Conservation (phyloP, 495 filamentous ascomycete species). For the Xylaria castorea region DNA sequence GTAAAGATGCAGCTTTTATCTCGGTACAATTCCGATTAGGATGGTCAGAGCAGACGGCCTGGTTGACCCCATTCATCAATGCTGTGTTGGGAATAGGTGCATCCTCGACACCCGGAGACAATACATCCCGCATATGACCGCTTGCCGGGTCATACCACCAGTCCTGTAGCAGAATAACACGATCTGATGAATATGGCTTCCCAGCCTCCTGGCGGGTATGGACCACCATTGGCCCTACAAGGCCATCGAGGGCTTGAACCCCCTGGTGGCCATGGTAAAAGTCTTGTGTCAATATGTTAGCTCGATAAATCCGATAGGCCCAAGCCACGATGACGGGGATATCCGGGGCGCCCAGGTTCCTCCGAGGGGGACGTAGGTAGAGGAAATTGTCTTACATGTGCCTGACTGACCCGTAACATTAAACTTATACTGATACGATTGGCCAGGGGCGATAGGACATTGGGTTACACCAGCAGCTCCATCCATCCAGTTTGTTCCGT, state of each 20-base stretch:
- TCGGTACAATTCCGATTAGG: conserved; percentile 54
- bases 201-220: conserved; percentile 55
- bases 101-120: conserved; percentile 59
- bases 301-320: conserved; percentile 27
- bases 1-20: conserved; percentile 50
- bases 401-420: conserved; percentile 52
- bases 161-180: conserved; percentile 63
- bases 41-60: conserved; percentile 55
- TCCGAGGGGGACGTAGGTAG: neutral
- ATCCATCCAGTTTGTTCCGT: conserved; percentile 67
- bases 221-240: conserved; percentile 64
- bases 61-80: conserved; percentile 69
- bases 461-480: conserved; percentile 68
- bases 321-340: neutral
- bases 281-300: conserved; percentile 38
- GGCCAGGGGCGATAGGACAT: conserved; percentile 68
- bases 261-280: conserved; percentile 53
- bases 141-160: conserved; percentile 63
- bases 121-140: conserved; percentile 55
- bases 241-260: conserved; percentile 55
- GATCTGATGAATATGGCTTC: conserved; percentile 56
- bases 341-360: neutral
- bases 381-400: conserved; percentile 43
- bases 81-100: conserved; percentile 68
- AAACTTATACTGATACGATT: conserved; percentile 55